These are phyloP conservation scores for Hypoxylon cercidicola DNA, from an alignment of 495 filamentous ascomycete species.

Conservation along the genomic window DNA sequence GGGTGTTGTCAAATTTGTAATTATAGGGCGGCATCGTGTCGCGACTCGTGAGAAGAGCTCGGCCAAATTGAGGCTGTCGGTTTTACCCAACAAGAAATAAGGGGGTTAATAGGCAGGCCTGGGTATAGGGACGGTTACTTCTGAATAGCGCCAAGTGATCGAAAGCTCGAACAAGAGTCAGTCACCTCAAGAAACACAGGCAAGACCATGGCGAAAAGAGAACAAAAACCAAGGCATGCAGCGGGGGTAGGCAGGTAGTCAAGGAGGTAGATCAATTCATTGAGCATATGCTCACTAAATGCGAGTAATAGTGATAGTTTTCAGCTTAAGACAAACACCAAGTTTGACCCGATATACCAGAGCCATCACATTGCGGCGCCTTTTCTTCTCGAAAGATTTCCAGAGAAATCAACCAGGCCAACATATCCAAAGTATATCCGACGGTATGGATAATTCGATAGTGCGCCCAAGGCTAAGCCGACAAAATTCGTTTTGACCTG, in stretches of 20 bases:
- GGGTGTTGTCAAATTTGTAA: constrained; percentile 26
- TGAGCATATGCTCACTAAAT: constrained; percentile 36
- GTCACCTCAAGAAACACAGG: background rate
- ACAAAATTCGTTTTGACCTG: constrained; percentile 24
- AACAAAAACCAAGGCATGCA: too few species aligned
- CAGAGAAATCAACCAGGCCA: constrained; percentile 30
- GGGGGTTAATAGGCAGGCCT: too few species aligned
- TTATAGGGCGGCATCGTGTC: constrained; percentile 12
- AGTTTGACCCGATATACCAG: constrained; percentile 14
- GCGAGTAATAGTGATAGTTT: constrained; percentile 36
- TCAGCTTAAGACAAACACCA: constrained; percentile 22
- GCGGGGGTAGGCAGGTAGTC: constrained; percentile 2
- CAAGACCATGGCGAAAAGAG: background rate
- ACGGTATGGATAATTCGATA: constrained; percentile 25
- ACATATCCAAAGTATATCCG: constrained; percentile 28
- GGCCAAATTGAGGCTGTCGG: constrained; percentile 22
- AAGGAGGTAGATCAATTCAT: constrained; percentile 39
- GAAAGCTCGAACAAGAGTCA: background rate
- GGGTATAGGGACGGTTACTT: constrained; percentile 15
- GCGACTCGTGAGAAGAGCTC: constrained; percentile 1
- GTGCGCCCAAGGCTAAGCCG: constrained; percentile 20
- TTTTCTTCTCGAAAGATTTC: constrained; percentile 32
- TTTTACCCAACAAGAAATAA: background rate
- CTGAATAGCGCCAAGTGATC: background rate
- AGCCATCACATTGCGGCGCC: constrained; percentile 25